phyloP scores from a whole-genome alignment of 768 basidiomycete genomes.

The Heimioporus sp. region DNA sequence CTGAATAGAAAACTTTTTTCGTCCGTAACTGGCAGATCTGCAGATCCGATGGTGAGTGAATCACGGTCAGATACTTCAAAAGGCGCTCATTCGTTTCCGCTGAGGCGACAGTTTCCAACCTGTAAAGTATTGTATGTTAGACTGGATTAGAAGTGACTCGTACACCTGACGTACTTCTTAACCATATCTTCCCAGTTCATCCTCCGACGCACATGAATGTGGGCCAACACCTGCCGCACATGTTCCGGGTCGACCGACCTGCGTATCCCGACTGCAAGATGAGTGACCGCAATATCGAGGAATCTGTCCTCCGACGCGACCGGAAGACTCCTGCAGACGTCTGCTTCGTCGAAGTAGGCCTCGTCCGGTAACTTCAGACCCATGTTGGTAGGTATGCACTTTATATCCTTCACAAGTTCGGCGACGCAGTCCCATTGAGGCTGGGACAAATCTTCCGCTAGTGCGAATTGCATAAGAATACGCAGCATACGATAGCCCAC shows the following conservation, averaged over 20 bases:
- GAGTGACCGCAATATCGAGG: background rate
- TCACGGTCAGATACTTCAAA: conserved; percentile 64
- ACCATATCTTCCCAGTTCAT: conserved; percentile 11
- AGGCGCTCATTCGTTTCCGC: conserved; percentile 14
- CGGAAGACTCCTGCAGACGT: conserved; percentile 56
- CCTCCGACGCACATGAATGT: conserved; percentile 36
- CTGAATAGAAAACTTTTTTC: conserved; percentile 8
- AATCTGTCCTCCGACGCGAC: conserved; percentile 4
- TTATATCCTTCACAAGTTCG: conserved; percentile 44
- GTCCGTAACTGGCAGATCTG: background rate
- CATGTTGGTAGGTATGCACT: conserved; percentile 70
- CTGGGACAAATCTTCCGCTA: conserved; percentile 52
- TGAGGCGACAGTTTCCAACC: conserved; percentile 9
- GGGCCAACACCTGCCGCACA: conserved; percentile 3
- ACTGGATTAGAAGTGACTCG: conserved; percentile 34
- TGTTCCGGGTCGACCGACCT: background rate
- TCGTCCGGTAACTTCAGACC: conserved; percentile 71
- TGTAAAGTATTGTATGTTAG: background rate
- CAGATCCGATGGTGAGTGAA: conserved; percentile 27
- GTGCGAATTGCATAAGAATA: conserved; percentile 73
- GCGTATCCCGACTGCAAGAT: background rate
- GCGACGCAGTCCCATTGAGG: conserved; percentile 54
- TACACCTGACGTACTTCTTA: conserved; percentile 36
- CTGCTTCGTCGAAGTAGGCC: conserved; percentile 81
- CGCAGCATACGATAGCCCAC: conserved; percentile 56